Evolutionary conservation across 352 stramenopile genomes (phyloP).

Genomic region (Globisporangium sylvaticum): DNA sequence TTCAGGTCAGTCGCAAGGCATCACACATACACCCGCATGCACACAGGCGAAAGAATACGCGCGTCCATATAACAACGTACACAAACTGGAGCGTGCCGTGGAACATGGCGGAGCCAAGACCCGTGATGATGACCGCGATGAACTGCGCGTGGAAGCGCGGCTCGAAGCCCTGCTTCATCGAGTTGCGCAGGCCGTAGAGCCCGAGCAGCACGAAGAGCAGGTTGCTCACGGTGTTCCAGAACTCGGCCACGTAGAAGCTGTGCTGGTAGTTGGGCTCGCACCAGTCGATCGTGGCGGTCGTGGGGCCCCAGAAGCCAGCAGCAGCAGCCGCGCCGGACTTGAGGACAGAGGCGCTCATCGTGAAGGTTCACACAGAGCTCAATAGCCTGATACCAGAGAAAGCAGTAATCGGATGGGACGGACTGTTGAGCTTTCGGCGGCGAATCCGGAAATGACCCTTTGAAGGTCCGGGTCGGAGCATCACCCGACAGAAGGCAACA

Average conservation of each 20-base stretch:
- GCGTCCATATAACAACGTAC: constrained; percentile 21
- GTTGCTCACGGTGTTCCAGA: constrained; percentile 87
- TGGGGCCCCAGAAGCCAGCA: constrained; percentile 52
- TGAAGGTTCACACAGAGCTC: background rate
- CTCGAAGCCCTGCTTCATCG: constrained; percentile 66
- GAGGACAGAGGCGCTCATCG: constrained; percentile 11
- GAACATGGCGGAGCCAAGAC: constrained; percentile 81
- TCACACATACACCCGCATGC: background rate
- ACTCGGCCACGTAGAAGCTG: constrained; percentile 81
- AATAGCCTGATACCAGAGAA: background rate
- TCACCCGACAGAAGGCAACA: background rate
- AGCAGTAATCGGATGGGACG: background rate
- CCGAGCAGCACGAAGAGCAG: constrained; percentile 72
- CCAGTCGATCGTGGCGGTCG: constrained; percentile 84
- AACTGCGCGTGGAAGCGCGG: constrained; percentile 74
- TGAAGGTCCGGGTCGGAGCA: background rate
- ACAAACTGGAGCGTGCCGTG: constrained; percentile 81
- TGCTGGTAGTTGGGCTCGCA: constrained; percentile 83
- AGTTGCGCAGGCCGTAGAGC: constrained; percentile 65
- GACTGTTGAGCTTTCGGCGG: background rate
- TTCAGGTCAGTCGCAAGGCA: background rate
- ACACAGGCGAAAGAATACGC: background rate
- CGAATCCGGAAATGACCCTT: background rate
- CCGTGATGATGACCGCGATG: constrained; percentile 73
- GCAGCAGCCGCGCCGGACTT: constrained; percentile 3